Base-by-base conservation (phyloP, 2,329 filamentous ascomycete species). In the Neonectria faginata region DNA sequence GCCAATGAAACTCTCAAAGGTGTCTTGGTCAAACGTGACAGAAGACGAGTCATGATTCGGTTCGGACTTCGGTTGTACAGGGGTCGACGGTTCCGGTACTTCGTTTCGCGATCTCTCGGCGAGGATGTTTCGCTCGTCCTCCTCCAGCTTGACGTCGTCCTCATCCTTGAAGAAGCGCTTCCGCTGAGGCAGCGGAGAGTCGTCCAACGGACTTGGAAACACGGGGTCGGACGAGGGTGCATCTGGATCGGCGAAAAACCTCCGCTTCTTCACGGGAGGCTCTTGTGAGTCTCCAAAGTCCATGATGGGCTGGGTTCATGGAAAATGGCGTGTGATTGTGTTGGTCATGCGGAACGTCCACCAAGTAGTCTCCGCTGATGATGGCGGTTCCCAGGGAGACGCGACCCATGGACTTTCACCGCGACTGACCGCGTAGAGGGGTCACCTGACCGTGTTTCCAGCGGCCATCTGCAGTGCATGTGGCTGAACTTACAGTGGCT, bases 1-100 rank as follows among this genome's bases (percentile, higher is more conserved):
- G 39, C 88, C 89, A 22, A 91, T 78, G 64, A 91, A 85, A 62
- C 79, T 81, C 71, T 90, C 84, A 59, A 92, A 89, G 0, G 81
- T 83, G 33, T 81, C 82, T 60, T 83, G 79, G 68, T 91, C 86
- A 65, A 91, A 91, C 1, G 76, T 76, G 29, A 80, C 62, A 0
- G 76, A 65, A 3, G 77, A 70, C 3, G 74, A 60, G 27, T 75
- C 71, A 56, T 74, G 57, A 14, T 69, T 64, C 9, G 62, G 65
- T 8, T 61, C 41, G 9, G 29, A 31, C 14, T 53, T 45, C 10
- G 50, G 51, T 39, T 58, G 58, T 18, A 64, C 42, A 41, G 58
- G 41, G 11, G 65, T 63, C 27, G 62, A 60, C 55, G 58, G 68
- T 18, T 53, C 42, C 10, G 65, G 47, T 25, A 31, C 3, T 45